Evolutionary conservation across 108 stramenopile species (phyloP), one percentile per base, ranked within the genome.

Genomic region (Ochromonas danica): DNA sequence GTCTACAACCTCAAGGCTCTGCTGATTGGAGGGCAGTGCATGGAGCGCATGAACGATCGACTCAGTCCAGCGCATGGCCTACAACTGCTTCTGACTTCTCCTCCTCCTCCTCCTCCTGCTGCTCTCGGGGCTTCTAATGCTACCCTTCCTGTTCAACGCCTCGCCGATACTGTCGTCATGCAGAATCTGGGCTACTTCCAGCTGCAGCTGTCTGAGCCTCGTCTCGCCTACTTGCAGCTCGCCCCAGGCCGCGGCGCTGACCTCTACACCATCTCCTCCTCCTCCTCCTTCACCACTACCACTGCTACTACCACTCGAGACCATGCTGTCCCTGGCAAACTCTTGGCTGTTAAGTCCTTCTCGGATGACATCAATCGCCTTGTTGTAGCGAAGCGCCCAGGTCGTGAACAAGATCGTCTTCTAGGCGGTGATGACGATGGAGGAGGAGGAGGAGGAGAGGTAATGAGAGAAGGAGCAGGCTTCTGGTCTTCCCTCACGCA

Each of bases 131-230:
- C n/a, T n/a, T n/a, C n/a, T n/a, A n/a, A n/a, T n/a, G n/a, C n/a
- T n/a, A n/a, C n/a, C n/a, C n/a, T n/a, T n/a, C n/a, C n/a, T n/a
- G n/a, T n/a, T n/a, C n/a, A n/a, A n/a, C n/a, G n/a, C n/a, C n/a
- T n/a, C n/a, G n/a, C n/a, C n/a, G 98, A 97, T 70, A 98, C 98
- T 40, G 70, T 98, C 0, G 97, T 97, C 0, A 99, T 99, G 98
- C 93, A 95, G 67, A 99, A 93, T 79, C 90, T 91, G 28, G 98
- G 97, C 31, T 99, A 99, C 85, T 98, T 94, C 89, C 97, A 99
- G 79, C 87, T 99, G 1, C 90, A 94, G 57, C 94, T 31, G 39
- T 3, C 95, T 1, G 89, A 91, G 33, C 97, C 96, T 0, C 96
- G 96, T n/a, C 83, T 95, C 42, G 95, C 92, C 93, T 77, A 89